Evolutionary conservation across 192 early-diverging fungal species (phyloP).

Genomic region (Podila minutissima): DNA sequence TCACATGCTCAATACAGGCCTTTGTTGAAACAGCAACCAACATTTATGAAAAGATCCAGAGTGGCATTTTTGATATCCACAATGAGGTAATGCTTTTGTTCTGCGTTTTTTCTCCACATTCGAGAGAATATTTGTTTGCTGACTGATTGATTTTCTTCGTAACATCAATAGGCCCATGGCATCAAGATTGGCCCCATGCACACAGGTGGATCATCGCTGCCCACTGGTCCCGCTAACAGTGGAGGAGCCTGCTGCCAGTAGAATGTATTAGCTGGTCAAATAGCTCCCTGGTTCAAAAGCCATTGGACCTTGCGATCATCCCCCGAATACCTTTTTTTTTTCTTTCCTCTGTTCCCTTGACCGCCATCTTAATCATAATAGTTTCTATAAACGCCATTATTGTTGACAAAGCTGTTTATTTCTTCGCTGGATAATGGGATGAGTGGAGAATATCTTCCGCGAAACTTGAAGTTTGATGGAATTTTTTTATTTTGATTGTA

Average conservation of each 20-base stretch:
- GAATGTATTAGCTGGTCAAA: not conserved
- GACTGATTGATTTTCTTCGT: not conserved
- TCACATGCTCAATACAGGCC: slow-evolving; percentile 51
- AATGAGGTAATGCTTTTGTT: slow-evolving; percentile 61
- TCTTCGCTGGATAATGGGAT: not conserved
- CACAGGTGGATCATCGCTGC: slow-evolving; percentile 66
- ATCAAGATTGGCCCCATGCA: slow-evolving; percentile 73
- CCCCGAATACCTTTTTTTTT: slow-evolving; percentile 3
- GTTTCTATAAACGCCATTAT: not conserved
- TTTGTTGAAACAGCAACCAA: slow-evolving; percentile 85
- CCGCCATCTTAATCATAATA: not conserved
- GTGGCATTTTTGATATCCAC: slow-evolving; percentile 76
- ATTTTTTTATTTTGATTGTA: slow-evolving; percentile 6
- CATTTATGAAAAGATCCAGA: slow-evolving; percentile 83
- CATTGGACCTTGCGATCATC: slow-evolving; percentile 7
- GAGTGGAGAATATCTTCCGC: not conserved
- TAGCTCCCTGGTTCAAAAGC: not conserved
- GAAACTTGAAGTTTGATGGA: too few species aligned
- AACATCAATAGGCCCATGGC: slow-evolving; percentile 52
- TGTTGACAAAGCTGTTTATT: slow-evolving; percentile 2
- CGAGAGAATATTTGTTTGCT: not conserved
- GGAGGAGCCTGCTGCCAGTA: slow-evolving; percentile 53
- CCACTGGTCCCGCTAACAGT: slow-evolving; percentile 42
- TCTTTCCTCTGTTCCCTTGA: slow-evolving; percentile 4
- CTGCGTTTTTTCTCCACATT: not conserved